These are phyloP conservation scores for Pholiota conissans DNA, from an alignment of 768 basidiomycete genomes.

Conservation along the genomic window DNA sequence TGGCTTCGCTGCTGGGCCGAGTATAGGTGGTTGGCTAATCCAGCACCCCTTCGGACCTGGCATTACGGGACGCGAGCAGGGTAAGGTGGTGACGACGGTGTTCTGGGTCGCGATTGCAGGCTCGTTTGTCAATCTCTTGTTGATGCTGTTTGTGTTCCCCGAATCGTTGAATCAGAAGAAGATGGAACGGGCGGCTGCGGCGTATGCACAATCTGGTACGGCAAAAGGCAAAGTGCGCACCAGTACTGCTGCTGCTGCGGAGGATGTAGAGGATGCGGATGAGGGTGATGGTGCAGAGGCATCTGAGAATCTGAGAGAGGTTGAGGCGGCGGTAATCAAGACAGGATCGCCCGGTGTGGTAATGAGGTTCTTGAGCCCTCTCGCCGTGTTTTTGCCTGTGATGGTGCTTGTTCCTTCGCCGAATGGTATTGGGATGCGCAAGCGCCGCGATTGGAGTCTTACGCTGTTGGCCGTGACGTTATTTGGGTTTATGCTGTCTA, in stretches of 20 bases:
- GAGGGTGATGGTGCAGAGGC: background rate
- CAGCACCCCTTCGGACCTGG: conserved; percentile 32
- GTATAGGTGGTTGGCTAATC: conserved; percentile 62
- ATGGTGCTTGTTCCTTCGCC: conserved; percentile 40
- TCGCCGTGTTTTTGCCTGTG: conserved; percentile 72
- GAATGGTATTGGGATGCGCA: conserved; percentile 34
- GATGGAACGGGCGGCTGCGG: conserved; percentile 30
- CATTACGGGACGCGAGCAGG: conserved; percentile 10
- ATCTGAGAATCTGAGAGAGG: background rate
- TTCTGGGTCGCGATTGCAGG: conserved; percentile 47
- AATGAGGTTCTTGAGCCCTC: conserved; percentile 48
- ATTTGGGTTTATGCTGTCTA: conserved; percentile 65
- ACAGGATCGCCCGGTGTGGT: conserved; percentile 22
- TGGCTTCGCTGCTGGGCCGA: conserved; percentile 78
- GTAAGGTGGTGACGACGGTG: conserved; percentile 41
- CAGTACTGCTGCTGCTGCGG: conserved; percentile 23
- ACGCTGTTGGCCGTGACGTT: conserved; percentile 65
- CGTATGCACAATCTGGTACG: conserved; percentile 12
- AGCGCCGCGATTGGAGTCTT: conserved; percentile 75
- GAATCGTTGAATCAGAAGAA: conserved; percentile 53
- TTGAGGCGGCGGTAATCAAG: background rate
- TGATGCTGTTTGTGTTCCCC: conserved; percentile 71
- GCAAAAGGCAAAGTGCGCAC: conserved; percentile 28
- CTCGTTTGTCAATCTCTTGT: conserved; percentile 54
- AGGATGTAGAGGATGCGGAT: conserved; percentile 5